Evolutionary conservation across 1,139 yeast genomes (phyloP), one percentile per base, ranked within the genome.

Genomic region (Pneumocystis wakefieldiae): DNA sequence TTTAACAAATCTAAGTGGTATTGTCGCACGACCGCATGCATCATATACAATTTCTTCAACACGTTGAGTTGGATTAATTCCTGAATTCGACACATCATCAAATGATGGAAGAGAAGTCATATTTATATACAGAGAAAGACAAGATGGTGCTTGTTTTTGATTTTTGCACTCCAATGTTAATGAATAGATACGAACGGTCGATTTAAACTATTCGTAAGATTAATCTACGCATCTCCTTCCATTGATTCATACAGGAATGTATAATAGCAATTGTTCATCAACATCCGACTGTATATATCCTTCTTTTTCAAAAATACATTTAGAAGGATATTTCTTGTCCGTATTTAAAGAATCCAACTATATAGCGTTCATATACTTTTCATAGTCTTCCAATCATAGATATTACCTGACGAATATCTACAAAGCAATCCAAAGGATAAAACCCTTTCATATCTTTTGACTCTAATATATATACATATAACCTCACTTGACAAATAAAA

Each of bases 211-310:
- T 29, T 8, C n/a, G 1, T 12, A 32, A 8, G 6, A 14, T 57
- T 12, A 57, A 29, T 28, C 28, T 24, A 39, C 12, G 3, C 12
- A 10, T 8, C 17, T 10, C 3, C 38, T 24, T 3, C n/a, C 32
- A 2, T 8, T 57, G n/a, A 12, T 12, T 15, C 29, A 19, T 29
- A 57, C 61, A 3, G 67, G 67, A 7, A 63, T 60, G 59, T 62
- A 65, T 17, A 65, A 41, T 64, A 65, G 61, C 17, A 65, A 61
- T 37, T 65, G 67, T 36, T 65, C 67, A 32, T 65, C 67, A 55
- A 62, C 63, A 53, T 65, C 67, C 5, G 67, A 65, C 42, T 63
- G 53, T 57, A 65, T 19, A 42, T 36, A 28, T 42, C 53, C 42
- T 17, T 53, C 62, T 5, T 62, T 32, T 19, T 64, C 64, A 35